phyloP scores from a whole-genome alignment of 2,329 filamentous ascomycete genomes.

The Anisogramma anomala region DNA sequence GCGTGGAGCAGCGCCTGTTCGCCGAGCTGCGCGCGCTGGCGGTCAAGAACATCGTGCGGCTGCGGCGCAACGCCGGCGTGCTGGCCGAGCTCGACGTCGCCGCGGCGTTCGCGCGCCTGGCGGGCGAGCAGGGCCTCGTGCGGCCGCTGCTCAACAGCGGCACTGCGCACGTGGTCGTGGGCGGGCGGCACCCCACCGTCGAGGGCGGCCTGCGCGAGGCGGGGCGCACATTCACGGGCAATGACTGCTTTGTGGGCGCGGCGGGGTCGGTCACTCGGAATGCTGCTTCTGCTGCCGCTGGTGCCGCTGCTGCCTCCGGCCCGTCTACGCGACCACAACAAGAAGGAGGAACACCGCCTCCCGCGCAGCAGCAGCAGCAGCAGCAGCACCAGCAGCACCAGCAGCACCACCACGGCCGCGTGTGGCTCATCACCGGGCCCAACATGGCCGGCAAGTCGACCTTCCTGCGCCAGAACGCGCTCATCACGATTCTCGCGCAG shows the following conservation, averaged over 20 bases:
- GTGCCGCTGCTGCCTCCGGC: no score
- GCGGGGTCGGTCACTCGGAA: no score
- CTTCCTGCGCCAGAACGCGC: conserved; percentile 86
- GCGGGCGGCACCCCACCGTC: conserved; percentile 85
- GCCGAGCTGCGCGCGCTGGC: conserved; percentile 61
- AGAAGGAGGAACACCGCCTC: no score
- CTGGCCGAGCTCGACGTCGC: conserved; percentile 89
- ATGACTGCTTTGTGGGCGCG: conserved; percentile 78
- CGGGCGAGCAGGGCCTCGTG: conserved; percentile 59
- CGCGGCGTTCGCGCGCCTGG: conserved; percentile 72
- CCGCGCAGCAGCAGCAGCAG: conserved; percentile 48
- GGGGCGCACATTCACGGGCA: conserved; percentile 71
- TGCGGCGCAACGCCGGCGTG: conserved; percentile 81
- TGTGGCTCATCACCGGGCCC: conserved; percentile 67
- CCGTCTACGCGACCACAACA: no score
- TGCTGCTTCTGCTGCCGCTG: no score
- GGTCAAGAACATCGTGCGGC: conserved; percentile 68
- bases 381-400: conserved; percentile 54
- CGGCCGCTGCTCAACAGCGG: conserved; percentile 60
- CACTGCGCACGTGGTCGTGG: conserved; percentile 62
- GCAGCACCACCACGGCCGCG: conserved; percentile 47
- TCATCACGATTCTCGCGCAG: conserved; percentile 89
- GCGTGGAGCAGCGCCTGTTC: conserved; percentile 77
- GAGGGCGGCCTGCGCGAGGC: conserved; percentile 69
- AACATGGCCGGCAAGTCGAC: conserved; percentile 99